Conservation (phyloP, 371 early-diverging fungal species). For the Mortierella sp. region DNA sequence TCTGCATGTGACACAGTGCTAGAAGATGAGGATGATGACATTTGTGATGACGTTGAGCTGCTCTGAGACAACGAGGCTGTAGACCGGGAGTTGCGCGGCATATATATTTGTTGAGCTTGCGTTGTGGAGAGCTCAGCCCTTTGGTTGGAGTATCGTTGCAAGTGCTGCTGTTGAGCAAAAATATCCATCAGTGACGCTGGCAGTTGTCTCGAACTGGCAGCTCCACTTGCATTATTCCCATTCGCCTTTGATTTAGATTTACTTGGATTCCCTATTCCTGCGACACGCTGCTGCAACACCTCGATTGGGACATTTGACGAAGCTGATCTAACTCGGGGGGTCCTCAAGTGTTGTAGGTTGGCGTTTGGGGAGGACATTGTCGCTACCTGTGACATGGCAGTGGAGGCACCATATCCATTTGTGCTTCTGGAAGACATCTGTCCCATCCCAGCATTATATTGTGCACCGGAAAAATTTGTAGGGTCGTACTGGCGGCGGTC, state of each 20-base stretch:
- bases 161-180: constrained; percentile 27
- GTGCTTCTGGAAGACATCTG: background rate
- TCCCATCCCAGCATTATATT: background rate
- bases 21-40: background rate
- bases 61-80: background rate
- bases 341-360: background rate
- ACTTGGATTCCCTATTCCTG: no score
- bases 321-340: constrained; percentile 14
- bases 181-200: constrained; percentile 25
- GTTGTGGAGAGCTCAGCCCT: constrained; percentile 26
- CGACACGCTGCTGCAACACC: background rate
- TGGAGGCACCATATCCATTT: background rate
- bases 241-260: background rate
- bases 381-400: no score
- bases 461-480: background rate
- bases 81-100: constrained; percentile 11
- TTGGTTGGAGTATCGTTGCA: constrained; percentile 30
- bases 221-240: background rate
- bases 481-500: background rate
- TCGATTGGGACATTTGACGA: constrained; percentile 16
- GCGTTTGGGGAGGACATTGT: background rate
- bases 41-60: background rate
- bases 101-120: constrained; percentile 18
- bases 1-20: background rate
- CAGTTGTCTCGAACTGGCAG: background rate